phyloP scores from a whole-genome alignment of 306 rosid genomes.

The Sicyos edulis region DNA sequence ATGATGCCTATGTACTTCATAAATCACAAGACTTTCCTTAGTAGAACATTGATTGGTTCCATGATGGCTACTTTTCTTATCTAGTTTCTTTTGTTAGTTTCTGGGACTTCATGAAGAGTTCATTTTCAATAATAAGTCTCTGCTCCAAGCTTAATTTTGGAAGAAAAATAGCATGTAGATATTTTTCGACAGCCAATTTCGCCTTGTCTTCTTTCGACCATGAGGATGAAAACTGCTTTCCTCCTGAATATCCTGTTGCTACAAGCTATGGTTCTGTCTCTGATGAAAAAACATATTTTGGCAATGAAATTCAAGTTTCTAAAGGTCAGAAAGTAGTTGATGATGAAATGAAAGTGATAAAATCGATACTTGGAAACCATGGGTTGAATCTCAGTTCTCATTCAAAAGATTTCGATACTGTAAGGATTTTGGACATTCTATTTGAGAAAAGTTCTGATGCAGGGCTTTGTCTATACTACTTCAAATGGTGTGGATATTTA shows the following conservation, averaged over 20 bases:
- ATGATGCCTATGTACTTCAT: background rate
- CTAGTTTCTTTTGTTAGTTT: slow-evolving; percentile 9
- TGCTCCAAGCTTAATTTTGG: slow-evolving; percentile 24
- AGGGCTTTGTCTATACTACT: slow-evolving; percentile 25
- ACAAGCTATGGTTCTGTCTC: slow-evolving; percentile 1
- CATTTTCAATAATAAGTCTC: slow-evolving; percentile 12
- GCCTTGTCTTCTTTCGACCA: slow-evolving; percentile 21
- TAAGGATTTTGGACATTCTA: slow-evolving; percentile 26
- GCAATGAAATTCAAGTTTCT: slow-evolving; percentile 13
- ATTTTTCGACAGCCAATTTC: slow-evolving; percentile 19
- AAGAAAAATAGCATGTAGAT: slow-evolving; percentile 19
- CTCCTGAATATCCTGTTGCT: slow-evolving; percentile 17
- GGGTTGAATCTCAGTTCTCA: slow-evolving; percentile 28
- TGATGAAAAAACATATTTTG: slow-evolving; percentile 16
- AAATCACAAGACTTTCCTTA: background rate
- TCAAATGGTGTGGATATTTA: slow-evolving; percentile 31
- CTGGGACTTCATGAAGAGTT: slow-evolving; percentile 28
- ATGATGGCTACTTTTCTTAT: background rate
- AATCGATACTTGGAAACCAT: slow-evolving; percentile 23
- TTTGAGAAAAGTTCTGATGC: slow-evolving; percentile 35
- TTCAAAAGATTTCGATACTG: slow-evolving; percentile 10
- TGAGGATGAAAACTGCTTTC: slow-evolving; percentile 20
- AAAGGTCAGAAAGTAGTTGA: slow-evolving; percentile 10
- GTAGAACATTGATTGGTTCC: background rate
- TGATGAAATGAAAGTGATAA: slow-evolving; percentile 21